These are phyloP conservation scores for Trichopus zeylanicus DNA, from an alignment of 116 monocot genomes.

Conservation along the genomic window DNA sequence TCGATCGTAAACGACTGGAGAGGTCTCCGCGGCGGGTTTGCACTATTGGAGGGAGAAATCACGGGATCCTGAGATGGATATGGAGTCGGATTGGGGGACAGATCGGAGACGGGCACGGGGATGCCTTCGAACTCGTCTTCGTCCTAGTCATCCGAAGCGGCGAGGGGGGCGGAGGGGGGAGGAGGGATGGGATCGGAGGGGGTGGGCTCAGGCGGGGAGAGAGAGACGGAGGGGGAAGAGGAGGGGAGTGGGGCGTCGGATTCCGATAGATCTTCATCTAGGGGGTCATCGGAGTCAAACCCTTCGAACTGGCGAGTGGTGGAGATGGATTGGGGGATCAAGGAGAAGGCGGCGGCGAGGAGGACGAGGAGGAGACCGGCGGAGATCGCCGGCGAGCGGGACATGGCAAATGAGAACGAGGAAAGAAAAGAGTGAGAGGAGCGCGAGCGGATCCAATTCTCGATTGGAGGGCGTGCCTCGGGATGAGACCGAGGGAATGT, in stretches of 20 bases:
- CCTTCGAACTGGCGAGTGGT: constrained; percentile 34
- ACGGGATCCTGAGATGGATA: background rate
- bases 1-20: constrained; percentile 39
- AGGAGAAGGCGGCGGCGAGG: constrained; percentile 7
- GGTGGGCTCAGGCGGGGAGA: constrained; percentile 4
- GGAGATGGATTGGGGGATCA: constrained; percentile 9
- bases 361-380: background rate
- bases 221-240: constrained; percentile 9
- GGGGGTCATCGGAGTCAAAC: constrained; percentile 44
- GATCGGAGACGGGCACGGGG: constrained; percentile 22
- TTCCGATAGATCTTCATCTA: constrained; percentile 7
- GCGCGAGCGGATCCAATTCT: too few relatives aligned
- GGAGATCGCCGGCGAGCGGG: background rate
- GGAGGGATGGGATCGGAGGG: constrained; percentile 30
- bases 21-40: background rate
- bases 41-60: background rate
- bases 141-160: constrained; percentile 63
- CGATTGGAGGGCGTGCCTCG: too few relatives aligned
- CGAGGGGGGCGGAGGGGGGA: constrained; percentile 3
- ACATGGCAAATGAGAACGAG: background rate
- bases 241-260: constrained; percentile 9
- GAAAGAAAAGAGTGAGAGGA: too few relatives aligned
- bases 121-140: constrained; percentile 97
- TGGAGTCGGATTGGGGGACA: background rate
- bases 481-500: too few relatives aligned